Evolutionary conservation across 2,329 filamentous ascomycete genomes (phyloP).

Genomic region (Sarocladiaceae sp.): DNA sequence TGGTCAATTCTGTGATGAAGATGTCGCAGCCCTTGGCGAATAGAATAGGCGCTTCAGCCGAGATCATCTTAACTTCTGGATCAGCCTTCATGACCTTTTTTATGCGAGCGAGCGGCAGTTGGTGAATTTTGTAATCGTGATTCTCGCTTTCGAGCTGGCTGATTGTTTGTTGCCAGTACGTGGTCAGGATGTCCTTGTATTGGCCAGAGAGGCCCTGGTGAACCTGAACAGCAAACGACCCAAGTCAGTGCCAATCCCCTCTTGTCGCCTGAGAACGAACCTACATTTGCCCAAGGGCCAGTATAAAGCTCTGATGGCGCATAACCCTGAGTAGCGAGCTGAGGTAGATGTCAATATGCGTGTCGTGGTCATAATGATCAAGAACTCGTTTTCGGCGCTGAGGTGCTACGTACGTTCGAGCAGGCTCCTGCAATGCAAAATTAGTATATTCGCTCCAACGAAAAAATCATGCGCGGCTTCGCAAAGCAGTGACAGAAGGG

Average conservation of each 20-base stretch:
- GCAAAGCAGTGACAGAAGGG: not conserved
- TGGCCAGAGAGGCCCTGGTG: slow-evolving; percentile 90
- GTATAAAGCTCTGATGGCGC: slow-evolving; percentile 93
- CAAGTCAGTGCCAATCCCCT: not conserved
- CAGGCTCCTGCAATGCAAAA: slow-evolving; percentile 37
- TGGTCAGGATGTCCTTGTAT: slow-evolving; percentile 96
- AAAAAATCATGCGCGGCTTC: not conserved
- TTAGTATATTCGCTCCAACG: slow-evolving; percentile 13
- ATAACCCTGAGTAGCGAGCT: slow-evolving; percentile 84
- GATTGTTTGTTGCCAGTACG: slow-evolving; percentile 99
- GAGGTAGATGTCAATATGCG: slow-evolving; percentile 22
- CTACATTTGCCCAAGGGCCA: slow-evolving; percentile 90
- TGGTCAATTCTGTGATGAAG: slow-evolving; percentile 97
- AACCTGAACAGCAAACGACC: slow-evolving; percentile 53
- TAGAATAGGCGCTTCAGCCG: slow-evolving; percentile 92
- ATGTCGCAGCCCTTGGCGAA: slow-evolving; percentile 99
- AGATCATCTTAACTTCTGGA: slow-evolving; percentile 99
- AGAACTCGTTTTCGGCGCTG: no score
- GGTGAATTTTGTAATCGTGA: slow-evolving; percentile 98
- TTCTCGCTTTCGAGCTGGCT: slow-evolving; percentile 90
- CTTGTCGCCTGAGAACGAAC: no score
- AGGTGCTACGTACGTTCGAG: slow-evolving; percentile 32
- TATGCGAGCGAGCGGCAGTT: slow-evolving; percentile 93
- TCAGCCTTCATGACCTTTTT: slow-evolving; percentile 99
- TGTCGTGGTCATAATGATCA: no score